Conservation (phyloP, 2,329 filamentous ascomycete species). For the Alternaria consortialis region DNA sequence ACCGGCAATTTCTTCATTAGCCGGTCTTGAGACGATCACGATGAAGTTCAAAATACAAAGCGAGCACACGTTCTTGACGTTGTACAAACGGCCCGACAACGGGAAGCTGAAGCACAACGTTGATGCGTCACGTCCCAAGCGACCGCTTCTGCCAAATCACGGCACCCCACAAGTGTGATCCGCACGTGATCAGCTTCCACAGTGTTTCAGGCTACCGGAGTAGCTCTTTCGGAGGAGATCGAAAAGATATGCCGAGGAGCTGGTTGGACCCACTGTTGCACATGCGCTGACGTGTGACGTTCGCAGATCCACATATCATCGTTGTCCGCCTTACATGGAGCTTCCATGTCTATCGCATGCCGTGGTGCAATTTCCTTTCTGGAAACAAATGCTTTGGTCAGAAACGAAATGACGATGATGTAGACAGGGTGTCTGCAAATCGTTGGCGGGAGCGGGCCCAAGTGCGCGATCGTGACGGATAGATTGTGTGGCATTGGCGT, state of each 20-base stretch:
- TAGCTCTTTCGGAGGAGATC: conserved; percentile 16
- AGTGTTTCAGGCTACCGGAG: conserved; percentile 31
- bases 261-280: conserved; percentile 18
- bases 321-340: conserved; percentile 15
- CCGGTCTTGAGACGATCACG: not conserved
- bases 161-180: conserved; percentile 17
- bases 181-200: conserved; percentile 28
- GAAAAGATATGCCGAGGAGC: conserved; percentile 13
- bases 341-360: conserved; percentile 17
- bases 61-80: not conserved
- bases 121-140: conserved; percentile 26
- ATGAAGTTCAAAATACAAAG: not conserved
- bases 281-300: conserved; percentile 33
- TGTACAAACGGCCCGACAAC: not conserved
- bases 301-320: conserved; percentile 18
- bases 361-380: conserved; percentile 6
- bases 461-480: conserved; percentile 24
- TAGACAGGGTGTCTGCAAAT: conserved; percentile 13
- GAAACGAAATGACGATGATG: conserved; percentile 26
- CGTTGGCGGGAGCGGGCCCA: conserved; percentile 20
- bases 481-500: conserved; percentile 34
- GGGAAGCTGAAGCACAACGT: conserved; percentile 28
- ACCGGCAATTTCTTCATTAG: not conserved
- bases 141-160: conserved; percentile 26
- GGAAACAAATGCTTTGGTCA: conserved; percentile 12